Percentiles rank a stretch among this genome's conserved stretches.
phyloP scores from a whole-genome alignment of 2,329 filamentous ascomycete genomes.

The Fusarium temperatum region DNA sequence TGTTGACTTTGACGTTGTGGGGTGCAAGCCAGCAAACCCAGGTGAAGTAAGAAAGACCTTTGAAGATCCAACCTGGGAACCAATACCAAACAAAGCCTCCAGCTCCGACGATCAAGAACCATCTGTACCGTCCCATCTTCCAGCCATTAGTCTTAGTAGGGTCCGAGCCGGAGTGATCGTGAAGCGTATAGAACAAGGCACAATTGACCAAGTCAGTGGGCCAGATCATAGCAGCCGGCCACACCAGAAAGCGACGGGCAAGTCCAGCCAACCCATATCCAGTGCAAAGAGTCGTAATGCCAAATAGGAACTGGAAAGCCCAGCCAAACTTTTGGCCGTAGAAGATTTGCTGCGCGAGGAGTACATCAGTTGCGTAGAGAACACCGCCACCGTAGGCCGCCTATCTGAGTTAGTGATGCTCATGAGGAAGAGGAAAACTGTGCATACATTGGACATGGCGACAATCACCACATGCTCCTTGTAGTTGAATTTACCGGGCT shows the following conservation, averaged over 20 bases:
- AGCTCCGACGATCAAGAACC: constrained; percentile 66
- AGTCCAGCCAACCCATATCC: constrained; percentile 67
- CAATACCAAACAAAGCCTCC: constrained; percentile 66
- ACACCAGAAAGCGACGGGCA: constrained; percentile 62
- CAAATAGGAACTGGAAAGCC: constrained; percentile 63
- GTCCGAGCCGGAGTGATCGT: constrained; percentile 57
- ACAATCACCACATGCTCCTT: constrained; percentile 71
- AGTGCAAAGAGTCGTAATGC: constrained; percentile 64
- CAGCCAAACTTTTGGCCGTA: constrained; percentile 65
- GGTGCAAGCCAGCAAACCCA: constrained; percentile 71
- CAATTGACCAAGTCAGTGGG: constrained; percentile 64
- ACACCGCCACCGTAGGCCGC: constrained; percentile 66
- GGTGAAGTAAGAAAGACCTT: constrained; percentile 69
- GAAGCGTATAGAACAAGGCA: constrained; percentile 59
- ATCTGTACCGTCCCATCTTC: constrained; percentile 69
- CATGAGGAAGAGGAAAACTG: not conserved
- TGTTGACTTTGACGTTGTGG: constrained; percentile 67
- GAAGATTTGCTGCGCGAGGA: constrained; percentile 62
- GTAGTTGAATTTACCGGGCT: constrained; percentile 67
- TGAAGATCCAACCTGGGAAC: constrained; percentile 70
- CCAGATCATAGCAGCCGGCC: constrained; percentile 67
- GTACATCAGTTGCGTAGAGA: constrained; percentile 64
- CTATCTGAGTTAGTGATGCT: constrained; percentile 45
- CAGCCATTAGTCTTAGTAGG: constrained; percentile 66
- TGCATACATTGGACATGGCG: constrained; percentile 69